phyloP scores from a whole-genome alignment of 2,329 filamentous ascomycete genomes.

The Lasiodiplodia theobromae region DNA sequence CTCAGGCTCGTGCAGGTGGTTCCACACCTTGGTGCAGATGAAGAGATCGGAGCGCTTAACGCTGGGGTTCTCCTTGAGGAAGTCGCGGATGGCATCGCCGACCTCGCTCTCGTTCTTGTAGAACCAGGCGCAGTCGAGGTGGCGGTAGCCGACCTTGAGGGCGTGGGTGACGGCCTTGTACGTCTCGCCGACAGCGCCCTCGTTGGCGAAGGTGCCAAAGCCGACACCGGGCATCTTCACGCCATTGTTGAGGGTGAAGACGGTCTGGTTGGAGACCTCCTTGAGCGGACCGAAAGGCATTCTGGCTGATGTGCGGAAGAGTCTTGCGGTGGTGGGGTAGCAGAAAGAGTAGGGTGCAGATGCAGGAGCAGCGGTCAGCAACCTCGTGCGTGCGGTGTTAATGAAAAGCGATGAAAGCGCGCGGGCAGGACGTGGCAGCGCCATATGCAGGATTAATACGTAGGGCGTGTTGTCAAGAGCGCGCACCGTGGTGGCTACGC shows the following conservation, averaged over 20 bases:
- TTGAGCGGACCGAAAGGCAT: conserved; percentile 28
- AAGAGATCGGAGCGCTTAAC: conserved; percentile 69
- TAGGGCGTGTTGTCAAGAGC: background rate
- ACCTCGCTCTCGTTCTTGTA: conserved; percentile 78
- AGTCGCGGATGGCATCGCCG: conserved; percentile 68
- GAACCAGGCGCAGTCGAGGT: conserved; percentile 73
- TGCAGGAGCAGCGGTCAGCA: conserved; percentile 27
- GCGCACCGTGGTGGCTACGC: conserved; percentile 15
- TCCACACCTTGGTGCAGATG: conserved; percentile 76
- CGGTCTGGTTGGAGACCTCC: conserved; percentile 43
- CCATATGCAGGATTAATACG: conserved; percentile 25
- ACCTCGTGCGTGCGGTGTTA: conserved; percentile 15
- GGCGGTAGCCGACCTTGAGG: conserved; percentile 66
- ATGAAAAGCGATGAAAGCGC: conserved; percentile 15
- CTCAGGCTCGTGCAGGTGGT: conserved; percentile 62
- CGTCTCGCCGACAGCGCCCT: conserved; percentile 65
- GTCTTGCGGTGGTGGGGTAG: conserved; percentile 9
- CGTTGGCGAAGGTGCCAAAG: conserved; percentile 76
- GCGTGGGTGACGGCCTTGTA: conserved; percentile 66
- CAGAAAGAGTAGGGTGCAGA: conserved; percentile 21
- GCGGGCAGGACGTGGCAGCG: conserved; percentile 23
- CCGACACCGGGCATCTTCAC: conserved; percentile 72
- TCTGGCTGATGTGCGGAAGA: background rate
- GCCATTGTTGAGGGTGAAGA: conserved; percentile 63
- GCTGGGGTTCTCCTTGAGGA: conserved; percentile 61